A percentile compares a stretch with the other conserved stretches of the same genome.
Conservation (phyloP, 139 green algal species). For the Raphidocelis subcapitata region DNA sequence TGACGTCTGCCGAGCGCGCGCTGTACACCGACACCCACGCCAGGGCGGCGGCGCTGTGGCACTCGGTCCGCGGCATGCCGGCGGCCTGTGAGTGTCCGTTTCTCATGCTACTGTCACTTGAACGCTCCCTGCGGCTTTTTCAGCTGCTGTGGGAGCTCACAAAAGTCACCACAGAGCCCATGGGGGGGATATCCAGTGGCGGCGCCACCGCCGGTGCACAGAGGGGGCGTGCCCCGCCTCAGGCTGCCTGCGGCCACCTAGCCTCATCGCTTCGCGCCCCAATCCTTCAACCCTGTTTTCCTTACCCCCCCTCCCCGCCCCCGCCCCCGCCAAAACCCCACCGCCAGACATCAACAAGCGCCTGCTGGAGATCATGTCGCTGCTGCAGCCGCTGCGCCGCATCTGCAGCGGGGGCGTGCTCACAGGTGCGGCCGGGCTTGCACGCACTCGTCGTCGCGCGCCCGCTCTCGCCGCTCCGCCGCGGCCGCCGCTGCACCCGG, state of each 20-base stretch:
- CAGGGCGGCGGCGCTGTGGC: constrained; percentile 22
- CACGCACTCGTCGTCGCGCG: too few relatives aligned
- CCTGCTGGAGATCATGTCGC: constrained; percentile 67
- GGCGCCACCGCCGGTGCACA: too few relatives aligned
- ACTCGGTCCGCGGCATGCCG: background rate
- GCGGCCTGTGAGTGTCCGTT: background rate
- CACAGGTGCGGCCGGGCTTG: background rate
- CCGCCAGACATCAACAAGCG: constrained; percentile 37
- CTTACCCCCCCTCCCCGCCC: background rate
- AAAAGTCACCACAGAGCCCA: too few relatives aligned
- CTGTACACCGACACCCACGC: constrained; percentile 50
- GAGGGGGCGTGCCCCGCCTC: too few relatives aligned
- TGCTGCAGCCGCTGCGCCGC: constrained; percentile 70
- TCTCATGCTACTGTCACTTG: constrained; percentile 15
- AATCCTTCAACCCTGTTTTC: too few relatives aligned
- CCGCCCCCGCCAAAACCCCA: constrained; percentile 16
- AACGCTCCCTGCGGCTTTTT: constrained; percentile 1
- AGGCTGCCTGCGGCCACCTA: too few relatives aligned
- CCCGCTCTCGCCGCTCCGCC: too few relatives aligned
- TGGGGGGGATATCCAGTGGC: too few relatives aligned
- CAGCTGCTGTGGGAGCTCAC: too few relatives aligned
- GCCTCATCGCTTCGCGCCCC: too few relatives aligned
- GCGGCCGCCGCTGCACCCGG: background rate
- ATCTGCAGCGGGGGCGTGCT: constrained; percentile 54
- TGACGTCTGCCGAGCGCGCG: constrained; percentile 46